Base-by-base conservation (phyloP, 805 yeast genomes). In the Pichia thaimueangensis region DNA sequence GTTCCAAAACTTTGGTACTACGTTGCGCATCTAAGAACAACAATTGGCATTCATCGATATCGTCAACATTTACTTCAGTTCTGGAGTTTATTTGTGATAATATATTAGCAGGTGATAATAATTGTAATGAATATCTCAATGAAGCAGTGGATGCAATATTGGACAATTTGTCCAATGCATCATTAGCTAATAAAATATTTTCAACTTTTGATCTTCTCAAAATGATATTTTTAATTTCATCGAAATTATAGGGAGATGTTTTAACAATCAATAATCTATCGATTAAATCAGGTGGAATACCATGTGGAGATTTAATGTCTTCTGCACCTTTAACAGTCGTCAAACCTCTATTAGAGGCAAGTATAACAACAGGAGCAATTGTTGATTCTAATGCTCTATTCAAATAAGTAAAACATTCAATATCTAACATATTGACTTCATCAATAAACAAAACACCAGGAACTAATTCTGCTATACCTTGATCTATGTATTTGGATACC, bases 381-480 rank as follows among this genome's bases (percentile, higher is more conserved):
- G 88, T 95, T 57, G 88, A 95, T 69, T 93, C 99, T 47, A 93
- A 71, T 10, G 99, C 99, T 53, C 97, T 79, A 70, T 93, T 93
- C 57, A 93, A 71, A 63, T 86, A 93, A 11, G 98, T 86, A 69
- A 93, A 93, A 62, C 95, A 86, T 71, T 93, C 99, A 49, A 93
- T 82, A 61, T 93, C 98, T 55, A 93, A 73, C 98, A 93, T 93
- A 68, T 93, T 94, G 34, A 89, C 97, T 69, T 93, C 99, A 66
- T 93, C 99, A 54, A 93, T 93, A 65, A 93, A 93, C 55, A 93
- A 70, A 15, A 93, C 99, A 55, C 99, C 99, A 12, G 98, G 97
- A 32, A 87, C 87, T 51, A 93, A 87, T 62, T 91, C 94, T 10
- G 98, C 98, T 64, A 93, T 93, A 47, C 98, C 97, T 71, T 93